Evolutionary conservation across 1,139 yeast species (phyloP), one percentile per base, ranked within the genome.

Genomic region (Blastobotrys capitulatus): DNA sequence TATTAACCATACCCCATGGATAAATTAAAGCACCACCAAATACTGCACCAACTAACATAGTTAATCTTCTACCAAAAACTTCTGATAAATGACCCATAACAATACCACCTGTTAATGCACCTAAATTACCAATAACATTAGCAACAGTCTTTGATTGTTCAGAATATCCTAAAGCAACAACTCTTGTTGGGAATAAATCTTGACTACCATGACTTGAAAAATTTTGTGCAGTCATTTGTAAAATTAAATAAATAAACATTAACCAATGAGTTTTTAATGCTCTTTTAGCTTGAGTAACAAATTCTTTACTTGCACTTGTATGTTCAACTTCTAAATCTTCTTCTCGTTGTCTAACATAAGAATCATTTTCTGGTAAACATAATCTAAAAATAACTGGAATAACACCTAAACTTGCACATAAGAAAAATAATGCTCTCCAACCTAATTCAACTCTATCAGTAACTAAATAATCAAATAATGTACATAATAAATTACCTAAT

Each of bases 401-500:
- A 38, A 78, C 75, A 26, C 85, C 82, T 12, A 83, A 77, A 25
- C 90, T 86, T 25, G 92, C 81, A 47, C 86, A 79, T 60, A 87
- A 84, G 89, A 94, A 86, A 66, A 82, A 83, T 55, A 86, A 72
- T 1, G 88, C 77, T 62, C 94, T 76, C 95, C 95, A 86, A 0
- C 78, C 75, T 57, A 79, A 76, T 1, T 68, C 52, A 9, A 80
- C 67, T 52, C 72, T 74, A 55, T 75, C 77, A 5, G 74, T 74
- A 55, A 82, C 48, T 1, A 84, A 86, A 55, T 88, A 74, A 55
- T 76, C 77, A 66, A 83, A 82, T 38, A 81, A 71, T 40, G 81
- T 86, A 2, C 81, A 86, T 37, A 83, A 63, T 45, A 83, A 68
- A 60, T 83, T 69, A 6, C 92, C 92, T 54, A 83, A 75, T 1